phyloP scores from a whole-genome alignment of 495 filamentous ascomycete species.

The Penicillium waksmanii region DNA sequence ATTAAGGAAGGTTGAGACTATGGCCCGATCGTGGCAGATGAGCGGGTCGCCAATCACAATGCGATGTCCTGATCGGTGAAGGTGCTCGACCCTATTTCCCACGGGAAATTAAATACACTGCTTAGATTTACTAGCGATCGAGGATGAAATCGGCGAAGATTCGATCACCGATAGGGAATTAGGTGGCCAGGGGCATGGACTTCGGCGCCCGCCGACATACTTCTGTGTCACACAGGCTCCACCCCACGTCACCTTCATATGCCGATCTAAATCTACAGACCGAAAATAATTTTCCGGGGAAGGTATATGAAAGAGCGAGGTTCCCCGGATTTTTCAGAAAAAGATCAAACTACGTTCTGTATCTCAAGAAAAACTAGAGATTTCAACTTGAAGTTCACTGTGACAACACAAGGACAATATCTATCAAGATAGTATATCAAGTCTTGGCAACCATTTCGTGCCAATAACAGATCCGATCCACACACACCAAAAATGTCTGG shows the following conservation, averaged over 20 bases:
- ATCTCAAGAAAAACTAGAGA: not conserved
- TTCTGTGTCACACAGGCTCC: conserved; percentile 2
- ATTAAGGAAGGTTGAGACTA: conserved; percentile 13
- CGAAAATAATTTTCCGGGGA: not conserved
- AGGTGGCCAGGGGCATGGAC: conserved; percentile 4
- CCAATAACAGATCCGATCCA: not conserved
- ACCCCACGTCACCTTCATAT: conserved; percentile 1
- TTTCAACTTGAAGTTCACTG: not conserved
- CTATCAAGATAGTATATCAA: not conserved
- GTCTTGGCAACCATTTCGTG: not conserved
- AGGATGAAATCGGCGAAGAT: not conserved
- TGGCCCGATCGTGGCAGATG: not conserved
- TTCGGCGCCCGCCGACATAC: conserved; percentile 15
- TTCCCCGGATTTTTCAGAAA: not conserved
- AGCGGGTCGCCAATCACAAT: conserved; percentile 2
- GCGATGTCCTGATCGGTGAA: conserved; percentile 5
- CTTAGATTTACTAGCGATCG: conserved; percentile 1
- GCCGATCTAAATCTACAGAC: conserved; percentile 14
- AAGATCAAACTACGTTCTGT: not conserved
- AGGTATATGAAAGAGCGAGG: conserved; percentile 3
- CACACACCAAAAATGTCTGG: conserved; percentile 12
- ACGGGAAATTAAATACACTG: not conserved
- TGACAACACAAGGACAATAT: not conserved
- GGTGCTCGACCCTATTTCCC: not conserved
- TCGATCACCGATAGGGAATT: not conserved